Base-by-base conservation (phyloP, 2,329 filamentous ascomycete genomes). In the Colletotrichum tropicicola region DNA sequence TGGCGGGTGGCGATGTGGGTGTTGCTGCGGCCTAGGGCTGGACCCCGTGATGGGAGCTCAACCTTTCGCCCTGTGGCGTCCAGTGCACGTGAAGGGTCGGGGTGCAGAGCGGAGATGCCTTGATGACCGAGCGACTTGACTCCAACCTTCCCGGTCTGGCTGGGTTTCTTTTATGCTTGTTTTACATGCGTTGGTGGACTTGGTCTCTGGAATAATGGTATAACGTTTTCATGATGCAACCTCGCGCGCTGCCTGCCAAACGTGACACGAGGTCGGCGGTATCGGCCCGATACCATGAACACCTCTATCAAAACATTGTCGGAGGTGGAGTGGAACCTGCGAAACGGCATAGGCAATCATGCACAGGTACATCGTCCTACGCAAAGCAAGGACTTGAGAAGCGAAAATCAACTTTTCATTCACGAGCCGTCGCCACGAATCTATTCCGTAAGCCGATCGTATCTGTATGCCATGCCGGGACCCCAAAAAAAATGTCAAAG, bases 1-100 rank as follows among this genome's bases (percentile, higher is more conserved):
- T 21, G 21, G 70, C 69, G 27, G 70, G 72, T 8, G 52, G 43
- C 23, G 44, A 65, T 13, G 61, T 54, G 17, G 57, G 61, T n/a
- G 32, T 55, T 25, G 49, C 61, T 8, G 55, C 61, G 58, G 57
- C 57, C 12, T 65, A 44, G 45, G 15, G n/a, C n/a, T n/a, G n/a
- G n/a, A n/a, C n/a, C n/a, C n/a, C n/a, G n/a, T n/a, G n/a, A n/a
- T n/a, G n/a, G n/a, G n/a, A n/a, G n/a, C n/a, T n/a, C n/a, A n/a
- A n/a, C n/a, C n/a, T n/a, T n/a, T n/a, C n/a, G n/a, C n/a, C n/a
- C n/a, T n/a, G n/a, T n/a, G n/a, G n/a, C n/a, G n/a, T n/a, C n/a
- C n/a, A n/a, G n/a, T n/a, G n/a, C n/a, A n/a, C n/a, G n/a, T n/a
- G n/a, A n/a, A n/a, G n/a, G n/a, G n/a, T n/a, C n/a, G n/a, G n/a